A percentile compares a stretch with the other conserved stretches of the same genome.
Conservation (phyloP, 2,329 filamentous ascomycete species). For the Monosporascus sp. region DNA sequence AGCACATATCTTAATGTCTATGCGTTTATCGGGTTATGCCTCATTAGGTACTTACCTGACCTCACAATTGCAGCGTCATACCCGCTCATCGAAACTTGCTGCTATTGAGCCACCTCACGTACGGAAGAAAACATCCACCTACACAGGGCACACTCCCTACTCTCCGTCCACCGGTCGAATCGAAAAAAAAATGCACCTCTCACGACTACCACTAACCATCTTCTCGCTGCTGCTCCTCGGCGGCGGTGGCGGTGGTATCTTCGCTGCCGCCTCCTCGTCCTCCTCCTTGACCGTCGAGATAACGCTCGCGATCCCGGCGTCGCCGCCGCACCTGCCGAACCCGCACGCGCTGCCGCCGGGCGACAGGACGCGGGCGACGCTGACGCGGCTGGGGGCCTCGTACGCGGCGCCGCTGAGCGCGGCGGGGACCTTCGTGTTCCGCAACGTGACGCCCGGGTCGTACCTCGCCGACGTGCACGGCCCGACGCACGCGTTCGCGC, state of each 20-base stretch:
- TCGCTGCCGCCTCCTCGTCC: slow-evolving; percentile 19
- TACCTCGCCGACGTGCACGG: slow-evolving; percentile 82
- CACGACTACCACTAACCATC: slow-evolving; percentile 1
- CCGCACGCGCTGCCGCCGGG: slow-evolving; percentile 50
- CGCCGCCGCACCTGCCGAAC: slow-evolving; percentile 35
- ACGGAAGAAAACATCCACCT: no score
- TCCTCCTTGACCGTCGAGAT: slow-evolving; percentile 30
- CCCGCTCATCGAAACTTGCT: no score
- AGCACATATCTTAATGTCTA: no score
- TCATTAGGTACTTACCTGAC: no score
- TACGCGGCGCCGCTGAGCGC: slow-evolving; percentile 58
- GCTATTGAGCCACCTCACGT: no score
- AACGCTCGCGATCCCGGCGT: slow-evolving; percentile 38
- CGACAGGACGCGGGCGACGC: slow-evolving; percentile 57
- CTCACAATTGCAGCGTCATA: no score
- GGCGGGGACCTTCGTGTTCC: slow-evolving; percentile 69
- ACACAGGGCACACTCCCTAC: no score
- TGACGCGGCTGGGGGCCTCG: slow-evolving; percentile 35
- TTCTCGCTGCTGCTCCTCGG: slow-evolving; percentile 29
- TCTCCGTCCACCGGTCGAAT: background rate
- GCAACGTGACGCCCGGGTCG: slow-evolving; percentile 62
- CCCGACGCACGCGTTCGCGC: slow-evolving; percentile 67
- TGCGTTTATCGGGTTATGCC: no score
- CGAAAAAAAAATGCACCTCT: background rate
- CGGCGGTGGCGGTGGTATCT: slow-evolving; percentile 28